phyloP scores from a whole-genome alignment of 768 basidiomycete species.

The Termitomyces sp. region DNA sequence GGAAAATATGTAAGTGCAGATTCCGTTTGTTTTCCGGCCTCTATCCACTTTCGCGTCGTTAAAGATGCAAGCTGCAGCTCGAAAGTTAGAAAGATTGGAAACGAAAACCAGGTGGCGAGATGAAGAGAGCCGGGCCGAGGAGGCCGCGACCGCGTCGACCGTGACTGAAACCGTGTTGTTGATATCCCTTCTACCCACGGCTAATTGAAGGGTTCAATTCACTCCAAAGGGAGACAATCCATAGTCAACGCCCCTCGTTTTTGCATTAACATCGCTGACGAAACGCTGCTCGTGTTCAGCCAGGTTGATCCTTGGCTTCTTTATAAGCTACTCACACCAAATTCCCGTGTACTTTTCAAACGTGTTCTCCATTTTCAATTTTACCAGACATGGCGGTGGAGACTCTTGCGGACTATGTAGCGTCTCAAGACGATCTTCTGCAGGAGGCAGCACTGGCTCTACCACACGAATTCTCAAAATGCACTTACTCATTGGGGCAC shows the following conservation, averaged over 20 bases:
- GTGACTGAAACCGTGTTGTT: background rate
- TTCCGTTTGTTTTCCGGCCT: slow-evolving; percentile 1
- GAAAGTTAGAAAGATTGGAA: background rate
- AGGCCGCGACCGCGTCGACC: background rate
- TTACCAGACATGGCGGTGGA: slow-evolving; percentile 1
- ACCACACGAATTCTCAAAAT: slow-evolving; percentile 60
- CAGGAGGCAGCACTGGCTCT: slow-evolving; percentile 51
- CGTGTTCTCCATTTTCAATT: background rate
- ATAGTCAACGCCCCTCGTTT: too few species aligned
- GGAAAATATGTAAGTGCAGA: background rate
- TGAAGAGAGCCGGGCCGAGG: background rate
- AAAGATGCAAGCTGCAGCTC: background rate
- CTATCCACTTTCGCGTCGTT: background rate
- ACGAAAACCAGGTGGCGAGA: background rate
- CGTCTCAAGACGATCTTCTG: slow-evolving; percentile 43
- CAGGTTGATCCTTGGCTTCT: background rate
- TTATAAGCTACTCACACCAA: too few species aligned
- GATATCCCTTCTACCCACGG: background rate
- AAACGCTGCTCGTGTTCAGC: background rate
- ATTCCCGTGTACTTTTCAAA: background rate
- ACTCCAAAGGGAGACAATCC: background rate
- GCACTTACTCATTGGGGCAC: slow-evolving; percentile 54
- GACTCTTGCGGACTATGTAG: slow-evolving; percentile 40
- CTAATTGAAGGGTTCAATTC: background rate
- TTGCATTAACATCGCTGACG: background rate